Conservation (phyloP, 2,329 filamentous ascomycete genomes). For the Phoma herbarum region DNA sequence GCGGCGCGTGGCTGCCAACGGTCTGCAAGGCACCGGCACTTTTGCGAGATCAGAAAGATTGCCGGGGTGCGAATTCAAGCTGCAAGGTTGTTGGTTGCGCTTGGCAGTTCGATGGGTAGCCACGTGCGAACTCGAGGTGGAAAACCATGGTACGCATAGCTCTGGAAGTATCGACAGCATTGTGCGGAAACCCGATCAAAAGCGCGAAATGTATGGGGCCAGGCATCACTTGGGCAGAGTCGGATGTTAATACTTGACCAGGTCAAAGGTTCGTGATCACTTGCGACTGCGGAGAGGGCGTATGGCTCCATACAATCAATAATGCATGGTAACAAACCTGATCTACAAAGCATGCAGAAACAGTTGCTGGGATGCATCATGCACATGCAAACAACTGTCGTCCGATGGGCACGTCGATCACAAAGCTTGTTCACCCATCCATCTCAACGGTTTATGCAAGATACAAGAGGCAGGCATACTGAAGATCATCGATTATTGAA, state of each 20-base stretch:
- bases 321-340: neutral
- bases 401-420: constrained; percentile 5
- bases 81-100: neutral
- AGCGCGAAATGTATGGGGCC: neutral
- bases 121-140: constrained; percentile 5
- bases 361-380: constrained; percentile 1
- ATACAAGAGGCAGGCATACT: constrained; percentile 3
- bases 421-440: constrained; percentile 1
- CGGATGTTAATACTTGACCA: neutral
- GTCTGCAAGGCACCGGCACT: constrained; percentile 20
- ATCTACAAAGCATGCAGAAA: constrained; percentile 1
- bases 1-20: constrained; percentile 14
- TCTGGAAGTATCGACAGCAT: constrained; percentile 5
- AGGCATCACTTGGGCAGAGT: neutral
- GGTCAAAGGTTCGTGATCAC: neutral
- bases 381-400: neutral
- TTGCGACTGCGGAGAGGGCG: neutral
- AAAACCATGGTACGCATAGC: constrained; percentile 6
- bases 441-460: constrained; percentile 2
- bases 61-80: neutral
- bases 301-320: neutral
- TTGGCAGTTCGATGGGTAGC: constrained; percentile 7
- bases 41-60: constrained; percentile 1
- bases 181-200: neutral
- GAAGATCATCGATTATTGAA: constrained; percentile 6